Evolutionary conservation across 2,329 filamentous ascomycete species (phyloP).

Genomic region (Paecilomyces variotii): DNA sequence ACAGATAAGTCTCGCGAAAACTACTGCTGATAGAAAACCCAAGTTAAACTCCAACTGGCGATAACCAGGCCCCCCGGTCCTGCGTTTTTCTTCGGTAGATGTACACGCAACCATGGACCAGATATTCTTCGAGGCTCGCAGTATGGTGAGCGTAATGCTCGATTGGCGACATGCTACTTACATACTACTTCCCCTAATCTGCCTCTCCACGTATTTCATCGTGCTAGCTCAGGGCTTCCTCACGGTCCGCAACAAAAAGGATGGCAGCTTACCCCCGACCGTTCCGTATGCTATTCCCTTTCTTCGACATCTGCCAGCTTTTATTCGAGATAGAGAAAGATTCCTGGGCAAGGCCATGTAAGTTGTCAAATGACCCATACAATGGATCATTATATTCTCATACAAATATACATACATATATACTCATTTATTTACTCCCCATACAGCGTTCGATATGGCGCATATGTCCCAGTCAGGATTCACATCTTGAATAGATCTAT

Average conservation of each 20-base stretch:
- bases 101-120: neutral
- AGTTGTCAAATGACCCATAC: neutral
- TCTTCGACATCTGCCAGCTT: slow-evolving; percentile 4
- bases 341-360: neutral
- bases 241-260: slow-evolving; percentile 1
- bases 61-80: neutral
- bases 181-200: neutral
- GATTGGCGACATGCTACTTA: neutral
- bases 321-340: neutral
- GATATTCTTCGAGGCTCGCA: neutral
- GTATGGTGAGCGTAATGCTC: neutral
- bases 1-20: too few relatives aligned
- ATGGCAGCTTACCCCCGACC: slow-evolving; percentile 3
- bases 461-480: neutral
- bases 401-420: too few relatives aligned
- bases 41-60: neutral
- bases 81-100: neutral
- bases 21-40: too few relatives aligned
- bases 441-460: neutral
- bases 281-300: slow-evolving; percentile 3
- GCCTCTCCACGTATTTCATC: neutral
- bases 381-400: neutral
- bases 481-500: neutral
- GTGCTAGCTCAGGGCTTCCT: slow-evolving; percentile 4
- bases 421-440: neutral